phyloP scores from a whole-genome alignment of 768 basidiomycete species.

The Termitomyces sp. region DNA sequence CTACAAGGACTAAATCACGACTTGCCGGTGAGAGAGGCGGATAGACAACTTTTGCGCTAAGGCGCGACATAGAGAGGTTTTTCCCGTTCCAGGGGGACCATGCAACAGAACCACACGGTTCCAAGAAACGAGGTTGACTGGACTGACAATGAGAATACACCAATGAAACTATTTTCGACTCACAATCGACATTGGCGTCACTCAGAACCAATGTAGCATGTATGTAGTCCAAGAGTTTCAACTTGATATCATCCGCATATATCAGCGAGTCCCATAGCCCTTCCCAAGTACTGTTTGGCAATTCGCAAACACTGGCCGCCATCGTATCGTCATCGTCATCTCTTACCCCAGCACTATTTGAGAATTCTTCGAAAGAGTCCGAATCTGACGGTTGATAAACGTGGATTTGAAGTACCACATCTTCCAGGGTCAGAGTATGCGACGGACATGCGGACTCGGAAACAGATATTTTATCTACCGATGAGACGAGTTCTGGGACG shows the following conservation, averaged over 20 bases:
- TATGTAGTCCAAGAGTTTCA: slow-evolving; percentile 87
- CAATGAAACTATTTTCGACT: slow-evolving; percentile 20
- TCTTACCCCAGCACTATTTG: slow-evolving; percentile 42
- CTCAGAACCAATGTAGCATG: slow-evolving; percentile 92
- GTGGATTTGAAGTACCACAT: slow-evolving; percentile 71
- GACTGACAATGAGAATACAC: background rate
- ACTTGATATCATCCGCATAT: slow-evolving; percentile 79
- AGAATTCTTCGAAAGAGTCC: slow-evolving; percentile 70
- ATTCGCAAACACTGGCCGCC: slow-evolving; percentile 85
- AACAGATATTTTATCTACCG: slow-evolving; percentile 72
- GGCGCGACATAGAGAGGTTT: slow-evolving; percentile 92
- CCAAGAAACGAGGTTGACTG: slow-evolving; percentile 91
- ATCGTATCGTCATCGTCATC: slow-evolving; percentile 73
- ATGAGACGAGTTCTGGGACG: slow-evolving; percentile 58
- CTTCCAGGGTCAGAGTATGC: slow-evolving; percentile 44
- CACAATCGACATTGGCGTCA: slow-evolving; percentile 82
- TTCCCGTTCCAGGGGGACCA: slow-evolving; percentile 97
- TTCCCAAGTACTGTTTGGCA: slow-evolving; percentile 81
- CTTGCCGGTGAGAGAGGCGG: slow-evolving; percentile 76
- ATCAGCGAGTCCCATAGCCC: slow-evolving; percentile 93
- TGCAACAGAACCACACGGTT: slow-evolving; percentile 93
- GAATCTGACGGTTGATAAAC: slow-evolving; percentile 77
- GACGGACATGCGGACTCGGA: slow-evolving; percentile 66
- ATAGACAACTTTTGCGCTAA: slow-evolving; percentile 94
- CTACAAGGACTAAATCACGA: background rate